Conservation (phyloP, 2,329 filamentous ascomycete genomes). For the Cladophialophora bantiana region DNA sequence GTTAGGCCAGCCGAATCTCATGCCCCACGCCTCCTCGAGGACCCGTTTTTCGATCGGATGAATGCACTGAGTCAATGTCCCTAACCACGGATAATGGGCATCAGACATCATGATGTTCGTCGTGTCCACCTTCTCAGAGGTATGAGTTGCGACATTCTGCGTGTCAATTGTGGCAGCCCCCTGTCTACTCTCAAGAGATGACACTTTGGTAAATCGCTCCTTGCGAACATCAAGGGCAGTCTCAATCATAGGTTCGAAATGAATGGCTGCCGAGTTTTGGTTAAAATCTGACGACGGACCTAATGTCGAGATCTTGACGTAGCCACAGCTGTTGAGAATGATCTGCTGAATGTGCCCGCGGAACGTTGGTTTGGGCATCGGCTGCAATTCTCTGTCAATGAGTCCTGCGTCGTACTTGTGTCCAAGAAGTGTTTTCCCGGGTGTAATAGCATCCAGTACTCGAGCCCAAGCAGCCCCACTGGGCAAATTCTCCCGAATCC, state of each 20-base stretch:
- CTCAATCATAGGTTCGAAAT: constrained; percentile 21
- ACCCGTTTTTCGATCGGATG: constrained; percentile 41
- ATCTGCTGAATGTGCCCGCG: constrained; percentile 51
- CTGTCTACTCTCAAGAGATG: no score
- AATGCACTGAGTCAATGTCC: constrained; percentile 42
- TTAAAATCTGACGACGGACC: constrained; percentile 46
- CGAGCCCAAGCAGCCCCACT: constrained; percentile 58
- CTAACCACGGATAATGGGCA: constrained; percentile 37
- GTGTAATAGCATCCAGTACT: constrained; percentile 59
- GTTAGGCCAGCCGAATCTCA: constrained; percentile 42
- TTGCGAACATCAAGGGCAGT: constrained; percentile 30
- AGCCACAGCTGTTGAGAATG: constrained; percentile 68
- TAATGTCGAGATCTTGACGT: constrained; percentile 50
- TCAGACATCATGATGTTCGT: neutral
- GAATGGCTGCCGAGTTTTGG: constrained; percentile 42
- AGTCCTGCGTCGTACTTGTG: constrained; percentile 45
- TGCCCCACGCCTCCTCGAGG: constrained; percentile 41
- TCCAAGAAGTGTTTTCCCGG: constrained; percentile 51
- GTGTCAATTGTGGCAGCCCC: no score
- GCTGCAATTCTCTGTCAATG: constrained; percentile 28
- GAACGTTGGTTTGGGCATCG: constrained; percentile 30
- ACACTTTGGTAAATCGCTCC: constrained; percentile 11
- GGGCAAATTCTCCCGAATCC: constrained; percentile 48
- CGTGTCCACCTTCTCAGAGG: no score
- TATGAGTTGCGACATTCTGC: no score